Evolutionary conservation across 768 basidiomycete genomes (phyloP).

Genomic region (Amylocystis lapponica): DNA sequence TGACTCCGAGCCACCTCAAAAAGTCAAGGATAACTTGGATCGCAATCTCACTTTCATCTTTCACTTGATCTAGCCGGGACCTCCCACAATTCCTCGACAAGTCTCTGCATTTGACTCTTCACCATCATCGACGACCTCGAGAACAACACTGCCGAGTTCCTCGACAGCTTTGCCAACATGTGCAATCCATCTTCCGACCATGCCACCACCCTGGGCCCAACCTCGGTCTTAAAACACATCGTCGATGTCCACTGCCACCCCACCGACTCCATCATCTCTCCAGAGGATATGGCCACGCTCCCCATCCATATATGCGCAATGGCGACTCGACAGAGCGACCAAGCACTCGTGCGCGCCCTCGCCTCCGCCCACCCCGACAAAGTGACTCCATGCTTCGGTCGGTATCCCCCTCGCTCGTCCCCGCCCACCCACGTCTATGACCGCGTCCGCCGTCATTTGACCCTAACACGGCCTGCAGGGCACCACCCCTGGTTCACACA

Average conservation of each 20-base stretch:
- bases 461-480: no score
- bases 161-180: no score
- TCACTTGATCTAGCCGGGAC: not conserved
- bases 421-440: not conserved
- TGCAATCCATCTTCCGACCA: no score
- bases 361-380: conserved; percentile 55
- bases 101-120: not conserved
- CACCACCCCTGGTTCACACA: conserved; percentile 95
- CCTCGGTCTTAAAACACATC: conserved; percentile 56
- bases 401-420: conserved; percentile 4
- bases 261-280: conserved; percentile 59
- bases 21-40: no score
- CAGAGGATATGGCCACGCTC: conserved; percentile 47
- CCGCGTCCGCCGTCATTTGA: no score
- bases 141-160: not conserved
- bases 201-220: not conserved
- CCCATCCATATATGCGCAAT: conserved; percentile 78
- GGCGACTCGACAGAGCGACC: conserved; percentile 65
- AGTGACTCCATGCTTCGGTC: conserved; percentile 87
- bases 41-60: no score
- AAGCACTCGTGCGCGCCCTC: conserved; percentile 61
- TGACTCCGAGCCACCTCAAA: no score
- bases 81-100: not conserved
- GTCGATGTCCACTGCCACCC: conserved; percentile 93
- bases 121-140: not conserved